Evolutionary conservation across 148 eudicot genomes (phyloP), one percentile per base, ranked within the genome.

Genomic region (Nyssa sinensis): DNA sequence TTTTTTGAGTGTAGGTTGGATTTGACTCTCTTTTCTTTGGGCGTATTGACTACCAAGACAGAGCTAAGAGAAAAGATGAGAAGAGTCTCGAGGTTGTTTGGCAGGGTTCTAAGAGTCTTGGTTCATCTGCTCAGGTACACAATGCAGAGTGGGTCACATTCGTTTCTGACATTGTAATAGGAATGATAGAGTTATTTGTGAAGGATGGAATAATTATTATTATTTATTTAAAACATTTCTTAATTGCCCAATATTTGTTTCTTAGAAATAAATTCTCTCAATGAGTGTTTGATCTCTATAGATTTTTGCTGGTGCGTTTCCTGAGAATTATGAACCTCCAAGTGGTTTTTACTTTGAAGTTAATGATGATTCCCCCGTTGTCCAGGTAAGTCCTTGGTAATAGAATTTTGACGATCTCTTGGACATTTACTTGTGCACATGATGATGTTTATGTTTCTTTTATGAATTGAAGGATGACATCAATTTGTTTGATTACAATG

Each of bases 21-120:
- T 96, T 96, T 81, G 99, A 96, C 77, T 87, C 99, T 78, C 77
- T 93, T 66, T 96, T 86, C 90, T 89, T 96, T 74, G 94, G 85
- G 62, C 90, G 99, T 63, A 96, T 91, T 75, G 99, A 96, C 79
- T 96, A 96, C 82, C 99, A 96, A 86, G 99, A 96, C 60, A 81
- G 91, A 79, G 87, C 69, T 67, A 93, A 96, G 82, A 86, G 99
- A 69, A 86, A 84, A 87, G 74, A 24, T 72, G 97, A 96, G 65
- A 96, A 93, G 87, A 84, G 69, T 47, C 98, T 96, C 60, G 99
- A 96, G 84, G 91, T 96, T 71, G 76, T 96, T 66, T 96, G 99
- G 99, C 91, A 79, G 78, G 99, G 94, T 62, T 96, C 93, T 34
- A 86, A 87, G 79, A 89, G 87, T 86, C 85, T 90, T 75, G 93